Conservation (phyloP, 768 basidiomycete species). For the Podaxis sp. region DNA sequence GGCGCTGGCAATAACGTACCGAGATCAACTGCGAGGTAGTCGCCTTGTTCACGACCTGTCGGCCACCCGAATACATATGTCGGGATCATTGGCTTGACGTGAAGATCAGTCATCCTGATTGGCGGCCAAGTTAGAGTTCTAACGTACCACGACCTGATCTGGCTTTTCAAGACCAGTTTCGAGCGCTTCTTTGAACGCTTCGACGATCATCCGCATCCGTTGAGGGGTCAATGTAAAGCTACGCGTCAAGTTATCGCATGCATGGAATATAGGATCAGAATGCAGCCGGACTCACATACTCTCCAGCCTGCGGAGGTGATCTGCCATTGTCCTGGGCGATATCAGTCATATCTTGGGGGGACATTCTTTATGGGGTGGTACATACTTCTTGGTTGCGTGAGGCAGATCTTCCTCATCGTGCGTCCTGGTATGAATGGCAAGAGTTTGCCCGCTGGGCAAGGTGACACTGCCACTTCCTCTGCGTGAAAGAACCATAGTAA, state of each 20-base stretch:
- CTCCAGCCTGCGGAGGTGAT: conserved; percentile 91
- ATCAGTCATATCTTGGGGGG: conserved; percentile 17
- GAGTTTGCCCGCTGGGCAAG: conserved; percentile 72
- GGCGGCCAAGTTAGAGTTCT: conserved; percentile 8
- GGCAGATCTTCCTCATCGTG: conserved; percentile 87
- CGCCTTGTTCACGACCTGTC: conserved; percentile 82
- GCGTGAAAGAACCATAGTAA: conserved; percentile 63
- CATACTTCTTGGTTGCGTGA: conserved; percentile 91
- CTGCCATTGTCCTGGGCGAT: conserved; percentile 78
- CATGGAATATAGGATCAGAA: conserved; percentile 14
- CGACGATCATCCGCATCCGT: conserved; percentile 95
- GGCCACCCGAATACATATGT: conserved; percentile 98
- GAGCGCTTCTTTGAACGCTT: conserved; percentile 91
- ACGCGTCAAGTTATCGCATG: conserved; percentile 14
- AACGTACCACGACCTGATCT: conserved; percentile 84
- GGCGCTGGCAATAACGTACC: conserved; percentile 45
- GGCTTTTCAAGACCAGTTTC: conserved; percentile 83
- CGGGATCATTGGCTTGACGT: conserved; percentile 87
- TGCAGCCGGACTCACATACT: conserved; percentile 57
- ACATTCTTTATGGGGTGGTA: conserved; percentile 13
- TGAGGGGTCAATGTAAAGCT: conserved; percentile 89
- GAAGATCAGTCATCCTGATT: conserved; percentile 9
- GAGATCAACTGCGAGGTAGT: conserved; percentile 88
- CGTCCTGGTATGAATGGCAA: conserved; percentile 86
- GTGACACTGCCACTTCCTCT: conserved; percentile 77